Percentiles rank a stretch among this genome's conserved stretches.
phyloP scores from a whole-genome alignment of 306 rosid genomes.

The Dryas octopetala region DNA sequence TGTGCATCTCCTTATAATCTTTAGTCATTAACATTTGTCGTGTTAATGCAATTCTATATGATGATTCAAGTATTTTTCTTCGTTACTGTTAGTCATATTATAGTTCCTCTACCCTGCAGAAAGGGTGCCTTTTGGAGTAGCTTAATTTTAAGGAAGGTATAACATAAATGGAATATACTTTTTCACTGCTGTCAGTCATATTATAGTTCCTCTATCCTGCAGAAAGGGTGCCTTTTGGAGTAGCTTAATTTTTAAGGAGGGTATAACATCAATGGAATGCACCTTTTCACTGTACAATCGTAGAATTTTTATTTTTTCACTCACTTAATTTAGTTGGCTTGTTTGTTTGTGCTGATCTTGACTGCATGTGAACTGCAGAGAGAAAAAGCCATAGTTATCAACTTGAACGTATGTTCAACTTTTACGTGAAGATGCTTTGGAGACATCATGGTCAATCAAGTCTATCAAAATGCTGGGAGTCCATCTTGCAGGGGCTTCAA shows the following conservation, averaged over 20 bases:
- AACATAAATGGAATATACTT: too few relatives aligned
- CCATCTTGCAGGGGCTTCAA: constrained; percentile 73
- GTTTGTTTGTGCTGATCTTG: constrained; percentile 20
- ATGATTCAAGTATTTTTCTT: neutral
- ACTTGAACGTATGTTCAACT: constrained; percentile 76
- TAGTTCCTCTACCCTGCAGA: neutral
- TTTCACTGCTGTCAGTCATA: neutral
- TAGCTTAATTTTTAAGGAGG: neutral
- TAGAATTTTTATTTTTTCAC: too few relatives aligned
- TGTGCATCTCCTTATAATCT: constrained; percentile 6
- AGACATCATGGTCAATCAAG: constrained; percentile 53
- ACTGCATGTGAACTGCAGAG: constrained; percentile 54
- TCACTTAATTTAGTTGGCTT: too few relatives aligned
- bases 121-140: neutral
- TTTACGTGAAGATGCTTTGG: constrained; percentile 71
- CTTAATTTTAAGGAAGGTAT: neutral
- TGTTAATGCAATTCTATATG: neutral
- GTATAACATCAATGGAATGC: too few relatives aligned
- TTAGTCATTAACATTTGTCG: neutral
- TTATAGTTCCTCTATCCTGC: constrained; percentile 2
- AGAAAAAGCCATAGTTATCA: constrained; percentile 76
- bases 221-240: neutral
- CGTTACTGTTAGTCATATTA: neutral
- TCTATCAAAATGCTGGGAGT: constrained; percentile 73
- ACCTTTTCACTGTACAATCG: too few relatives aligned